Evolutionary conservation across 73 alveolate species (phyloP).

Genomic region (Symbiodinium pilosum): DNA sequence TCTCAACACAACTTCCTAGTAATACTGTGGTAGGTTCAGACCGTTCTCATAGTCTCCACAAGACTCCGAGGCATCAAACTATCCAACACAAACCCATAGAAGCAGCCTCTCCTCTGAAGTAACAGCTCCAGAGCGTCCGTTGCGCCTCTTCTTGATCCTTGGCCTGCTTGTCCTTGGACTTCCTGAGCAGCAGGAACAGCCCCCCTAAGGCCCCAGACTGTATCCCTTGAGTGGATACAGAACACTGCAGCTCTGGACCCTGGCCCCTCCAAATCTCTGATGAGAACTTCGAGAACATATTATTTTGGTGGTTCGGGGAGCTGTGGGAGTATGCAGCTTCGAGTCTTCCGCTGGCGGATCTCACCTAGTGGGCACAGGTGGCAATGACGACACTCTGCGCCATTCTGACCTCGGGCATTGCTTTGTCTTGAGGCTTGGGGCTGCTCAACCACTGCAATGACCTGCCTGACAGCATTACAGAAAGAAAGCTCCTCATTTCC

Average conservation of each 20-base stretch:
- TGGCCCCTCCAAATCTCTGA: neutral
- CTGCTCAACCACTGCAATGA: too few relatives aligned
- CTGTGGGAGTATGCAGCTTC: neutral
- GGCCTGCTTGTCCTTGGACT: conserved; percentile 5
- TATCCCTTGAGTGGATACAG: neutral
- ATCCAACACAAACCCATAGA: too few relatives aligned
- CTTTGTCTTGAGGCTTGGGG: neutral
- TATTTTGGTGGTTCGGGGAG: too few relatives aligned
- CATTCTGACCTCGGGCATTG: conserved; percentile 42
- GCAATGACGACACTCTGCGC: conserved; percentile 92
- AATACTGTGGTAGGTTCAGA: too few relatives aligned
- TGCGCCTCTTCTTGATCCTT: neutral
- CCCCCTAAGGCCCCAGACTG: too few relatives aligned
- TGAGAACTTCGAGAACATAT: neutral
- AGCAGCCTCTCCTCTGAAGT: too few relatives aligned
- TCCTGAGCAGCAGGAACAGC: neutral
- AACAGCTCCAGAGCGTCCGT: too few relatives aligned
- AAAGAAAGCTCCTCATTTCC: too few relatives aligned
- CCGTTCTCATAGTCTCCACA: too few relatives aligned
- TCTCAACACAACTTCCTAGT: too few relatives aligned
- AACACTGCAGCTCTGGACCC: neutral
- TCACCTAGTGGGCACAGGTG: conserved; percentile 74
- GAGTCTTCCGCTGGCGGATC: conserved; percentile 3
- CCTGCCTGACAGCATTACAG: too few relatives aligned
- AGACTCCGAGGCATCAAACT: too few relatives aligned